Evolutionary conservation across 306 rosid species (phyloP), one percentile per base, ranked within the genome.

Genomic region (Psophocarpus tetragonolobus): DNA sequence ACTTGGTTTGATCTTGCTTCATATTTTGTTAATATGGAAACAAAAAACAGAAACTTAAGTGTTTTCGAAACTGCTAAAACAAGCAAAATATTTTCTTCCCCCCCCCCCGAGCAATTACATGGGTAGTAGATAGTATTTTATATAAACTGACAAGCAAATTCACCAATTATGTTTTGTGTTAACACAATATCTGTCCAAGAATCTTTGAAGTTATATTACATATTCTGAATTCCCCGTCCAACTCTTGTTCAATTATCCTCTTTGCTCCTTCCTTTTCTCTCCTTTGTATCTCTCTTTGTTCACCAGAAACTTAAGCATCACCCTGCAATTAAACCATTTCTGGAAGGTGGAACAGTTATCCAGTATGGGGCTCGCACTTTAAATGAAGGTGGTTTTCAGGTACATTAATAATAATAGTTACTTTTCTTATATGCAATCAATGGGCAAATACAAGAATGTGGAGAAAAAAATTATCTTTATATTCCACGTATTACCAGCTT

Each of bases 321-420:
- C 68, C 96, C 97, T 83, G 91, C 91, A 77, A 91, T 95, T 87
- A 87, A 84, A 82, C 84, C 86, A 71, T 72, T 90, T 63, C 82
- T 95, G 81, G 90, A 92, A 80, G 96, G 97, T 48, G 98, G 98
- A 76, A 86, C 92, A 64, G 93, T 89, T 78, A 81, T 95, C 77
- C 97, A 95, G 84, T 92, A 90, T 79, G 97, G 98, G 36, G 97
- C 98, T 85, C 97, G 98, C 81, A 87, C 92, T 30, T 88, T 95
- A 83, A 95, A 95, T 83, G 98, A 95, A 81, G 97, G 97, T 56
- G 98, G 98, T 82, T 84, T 90, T 82, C 98, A 94, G 98, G 98
- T 94, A 81, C 33, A 84, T 44, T 38, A 65, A 47, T 70, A 17
- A 62, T 35, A 24, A 21, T 8, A 15, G 15, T 81, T 68, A 38